Percentiles rank a stretch among this genome's conserved stretches.
Evolutionary conservation across 2,329 filamentous ascomycete genomes (phyloP).

Genomic region (Colletotrichum tropicicola): DNA sequence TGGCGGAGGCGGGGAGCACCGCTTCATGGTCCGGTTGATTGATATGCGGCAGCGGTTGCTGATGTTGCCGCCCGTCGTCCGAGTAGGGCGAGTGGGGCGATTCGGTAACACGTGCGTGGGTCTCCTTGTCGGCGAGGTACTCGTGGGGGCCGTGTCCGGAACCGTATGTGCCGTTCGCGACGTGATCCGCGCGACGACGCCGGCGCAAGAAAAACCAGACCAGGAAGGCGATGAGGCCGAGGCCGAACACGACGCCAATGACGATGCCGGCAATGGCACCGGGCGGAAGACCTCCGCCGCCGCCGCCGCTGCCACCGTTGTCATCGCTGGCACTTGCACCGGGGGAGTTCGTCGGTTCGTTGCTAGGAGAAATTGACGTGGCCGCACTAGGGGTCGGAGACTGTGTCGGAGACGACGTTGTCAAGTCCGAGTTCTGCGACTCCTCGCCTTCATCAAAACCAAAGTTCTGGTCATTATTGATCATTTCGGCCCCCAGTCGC

Average conservation of each 20-base stretch:
- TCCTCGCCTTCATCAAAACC: not conserved
- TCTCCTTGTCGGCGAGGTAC: constrained; percentile 58
- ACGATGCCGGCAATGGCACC: constrained; percentile 59
- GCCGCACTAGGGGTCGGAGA: no score
- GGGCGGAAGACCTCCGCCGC: constrained; percentile 41
- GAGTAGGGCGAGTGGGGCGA: constrained; percentile 54
- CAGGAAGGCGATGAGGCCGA: constrained; percentile 49
- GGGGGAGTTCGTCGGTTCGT: no score
- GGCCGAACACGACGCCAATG: constrained; percentile 48
- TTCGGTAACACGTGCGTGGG: constrained; percentile 44
- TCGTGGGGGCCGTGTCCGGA: constrained; percentile 39
- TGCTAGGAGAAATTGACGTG: no score
- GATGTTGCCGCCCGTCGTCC: constrained; percentile 45
- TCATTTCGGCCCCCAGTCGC: not conserved
- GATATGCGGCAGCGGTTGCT: constrained; percentile 26
- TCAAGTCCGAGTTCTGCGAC: no score
- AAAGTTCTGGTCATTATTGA: not conserved
- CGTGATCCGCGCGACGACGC: constrained; percentile 36
- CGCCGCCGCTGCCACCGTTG: not conserved
- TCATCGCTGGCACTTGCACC: no score
- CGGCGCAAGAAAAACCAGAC: constrained; percentile 54
- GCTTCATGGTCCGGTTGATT: not conserved
- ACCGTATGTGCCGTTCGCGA: constrained; percentile 37
- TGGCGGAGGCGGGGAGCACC: not conserved
- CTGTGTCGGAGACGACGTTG: not conserved